Evolutionary conservation across 768 basidiomycete genomes (phyloP).

Genomic region (Mycena leptocephala): DNA sequence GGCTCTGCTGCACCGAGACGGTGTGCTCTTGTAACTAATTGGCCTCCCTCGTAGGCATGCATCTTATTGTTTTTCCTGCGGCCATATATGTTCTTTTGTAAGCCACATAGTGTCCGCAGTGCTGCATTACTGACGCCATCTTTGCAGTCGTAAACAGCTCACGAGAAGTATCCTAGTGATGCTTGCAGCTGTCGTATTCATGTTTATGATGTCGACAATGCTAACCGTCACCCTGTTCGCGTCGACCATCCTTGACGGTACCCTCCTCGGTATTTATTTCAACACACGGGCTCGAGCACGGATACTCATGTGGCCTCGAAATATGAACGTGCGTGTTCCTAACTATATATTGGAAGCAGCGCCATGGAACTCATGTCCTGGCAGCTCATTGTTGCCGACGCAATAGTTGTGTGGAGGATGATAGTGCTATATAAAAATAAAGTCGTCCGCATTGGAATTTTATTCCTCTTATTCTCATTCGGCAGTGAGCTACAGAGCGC

Average conservation of each 20-base stretch:
- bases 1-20: background rate
- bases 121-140: background rate
- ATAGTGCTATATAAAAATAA: conserved; percentile 21
- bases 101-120: background rate
- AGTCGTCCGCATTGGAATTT: conserved; percentile 17
- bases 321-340: conserved; percentile 12
- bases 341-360: background rate
- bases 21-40: background rate
- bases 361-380: background rate
- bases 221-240: conserved; percentile 10
- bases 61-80: conserved; percentile 17
- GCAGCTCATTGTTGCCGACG: conserved; percentile 19
- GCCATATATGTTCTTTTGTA: conserved; percentile 13
- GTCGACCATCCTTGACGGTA: conserved; percentile 25
- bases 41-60: conserved; percentile 3
- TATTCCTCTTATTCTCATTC: conserved; percentile 22
- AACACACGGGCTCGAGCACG: background rate
- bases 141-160: conserved; percentile 12
- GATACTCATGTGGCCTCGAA: conserved; percentile 25
- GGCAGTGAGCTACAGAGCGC: background rate
- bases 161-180: conserved; percentile 17
- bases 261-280: conserved; percentile 22
- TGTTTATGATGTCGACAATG: conserved; percentile 22
- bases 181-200: conserved; percentile 20
- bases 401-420: conserved; percentile 28